Percentiles rank a stretch among this genome's conserved stretches.
phyloP scores from a whole-genome alignment of 2,329 filamentous ascomycete species.

The Geosmithia morbida region DNA sequence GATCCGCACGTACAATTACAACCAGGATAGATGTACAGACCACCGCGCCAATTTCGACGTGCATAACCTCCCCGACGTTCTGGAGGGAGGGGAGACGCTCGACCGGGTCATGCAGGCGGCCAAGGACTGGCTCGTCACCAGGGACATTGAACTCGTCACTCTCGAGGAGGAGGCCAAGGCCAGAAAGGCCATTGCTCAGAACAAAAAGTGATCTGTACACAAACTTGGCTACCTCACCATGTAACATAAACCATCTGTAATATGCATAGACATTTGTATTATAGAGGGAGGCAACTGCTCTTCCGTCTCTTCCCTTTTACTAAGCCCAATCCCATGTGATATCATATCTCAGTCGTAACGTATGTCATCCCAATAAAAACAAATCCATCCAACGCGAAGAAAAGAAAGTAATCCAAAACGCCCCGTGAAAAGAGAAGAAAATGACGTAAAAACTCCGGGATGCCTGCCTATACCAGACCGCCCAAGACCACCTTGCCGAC shows the following conservation, averaged over 20 bases:
- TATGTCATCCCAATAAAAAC: background rate
- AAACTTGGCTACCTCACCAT: background rate
- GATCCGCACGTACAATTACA: constrained; percentile 79
- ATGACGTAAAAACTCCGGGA: background rate
- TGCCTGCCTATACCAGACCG: constrained; percentile 51
- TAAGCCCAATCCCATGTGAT: background rate
- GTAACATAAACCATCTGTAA: background rate
- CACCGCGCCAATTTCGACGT: constrained; percentile 70
- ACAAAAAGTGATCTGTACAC: background rate
- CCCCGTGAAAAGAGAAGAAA: background rate
- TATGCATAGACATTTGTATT: background rate
- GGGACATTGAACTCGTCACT: constrained; percentile 59
- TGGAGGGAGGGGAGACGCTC: constrained; percentile 57
- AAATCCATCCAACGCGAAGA: background rate
- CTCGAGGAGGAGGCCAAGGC: constrained; percentile 39
- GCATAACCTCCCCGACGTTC: constrained; percentile 67
- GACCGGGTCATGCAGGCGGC: constrained; percentile 69
- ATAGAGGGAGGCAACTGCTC: background rate
- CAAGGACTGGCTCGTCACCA: constrained; percentile 57
- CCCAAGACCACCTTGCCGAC: constrained; percentile 82
- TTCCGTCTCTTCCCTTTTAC: too few relatives aligned
- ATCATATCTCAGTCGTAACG: background rate
- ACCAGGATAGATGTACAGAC: constrained; percentile 68
- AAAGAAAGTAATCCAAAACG: background rate
- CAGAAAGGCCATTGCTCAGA: constrained; percentile 3